Base-by-base conservation (phyloP, 2,329 filamentous ascomycete species). In the Pseudogymnoascus sp. region DNA sequence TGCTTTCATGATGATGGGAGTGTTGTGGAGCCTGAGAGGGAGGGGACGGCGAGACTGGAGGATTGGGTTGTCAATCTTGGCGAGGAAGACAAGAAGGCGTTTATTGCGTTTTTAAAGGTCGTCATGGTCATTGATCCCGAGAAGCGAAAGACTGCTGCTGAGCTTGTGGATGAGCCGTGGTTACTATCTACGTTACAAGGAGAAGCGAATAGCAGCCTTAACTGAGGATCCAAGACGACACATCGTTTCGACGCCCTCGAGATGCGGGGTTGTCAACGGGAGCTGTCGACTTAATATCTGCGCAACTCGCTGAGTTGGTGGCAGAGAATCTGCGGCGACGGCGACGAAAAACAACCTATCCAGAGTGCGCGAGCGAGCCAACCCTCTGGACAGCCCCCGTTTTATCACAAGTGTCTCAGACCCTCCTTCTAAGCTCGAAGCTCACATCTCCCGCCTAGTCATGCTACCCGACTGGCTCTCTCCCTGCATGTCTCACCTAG, bases 61-160 rank as follows among this genome's bases (percentile, higher is more conserved):
- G 23, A 45, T 21, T 38, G 59, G 31, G 59, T 23, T 45, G 19
- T 5, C 1, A 37, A 49, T 21, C 8, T 61, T 29, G n/a, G 6
- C 26, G 19, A 6, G 10, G 29, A 59, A 10, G 52, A 59, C 14
- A 59, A 59, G 29, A 49, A 64, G 37, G 49, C 41, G 16, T 64
- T 59, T 62, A 16, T 63, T 49, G 31, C 35, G 10, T 63, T 64
- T 14, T 38, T 64, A 21, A 31, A 39, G 39, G 31, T 35, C 10
- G 26, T 64, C 12, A 63, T 64, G 63, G 61, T 58, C 14, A 64
- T 62, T 52, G 31, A 64, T 63, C 61, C 63, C 6, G 43, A 31
- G 37, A 39, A 64, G 52, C 61, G 61, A 33, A 60, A 59, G 21
- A 60, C 52, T 33, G 29, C 52, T 6, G 29, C 14, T 33, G 11